phyloP scores from a whole-genome alignment of 139 green algal genomes.

The Micractinium conductrix region DNA sequence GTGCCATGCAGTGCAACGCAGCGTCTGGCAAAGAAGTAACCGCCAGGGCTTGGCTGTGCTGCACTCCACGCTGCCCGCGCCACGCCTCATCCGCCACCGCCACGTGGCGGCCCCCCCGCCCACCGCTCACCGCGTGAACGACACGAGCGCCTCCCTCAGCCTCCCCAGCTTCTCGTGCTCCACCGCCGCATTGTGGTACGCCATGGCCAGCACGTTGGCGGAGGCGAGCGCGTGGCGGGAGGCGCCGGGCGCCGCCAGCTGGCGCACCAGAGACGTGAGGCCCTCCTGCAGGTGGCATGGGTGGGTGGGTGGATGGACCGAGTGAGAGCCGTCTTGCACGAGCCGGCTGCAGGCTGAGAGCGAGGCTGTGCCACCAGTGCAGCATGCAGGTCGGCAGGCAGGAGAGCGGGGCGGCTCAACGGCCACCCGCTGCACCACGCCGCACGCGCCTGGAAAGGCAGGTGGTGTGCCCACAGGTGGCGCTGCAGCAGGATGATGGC shows the following conservation, averaged over 20 bases:
- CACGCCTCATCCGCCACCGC: too few relatives aligned
- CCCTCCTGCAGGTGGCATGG: background rate
- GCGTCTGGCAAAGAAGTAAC: too few relatives aligned
- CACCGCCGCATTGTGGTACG: constrained; percentile 51
- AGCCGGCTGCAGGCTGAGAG: background rate
- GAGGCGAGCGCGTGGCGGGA: background rate
- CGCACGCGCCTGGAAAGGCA: constrained; percentile 21
- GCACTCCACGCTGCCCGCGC: too few relatives aligned
- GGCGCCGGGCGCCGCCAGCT: background rate
- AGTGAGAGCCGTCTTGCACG: too few relatives aligned
- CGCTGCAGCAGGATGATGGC: constrained; percentile 48
- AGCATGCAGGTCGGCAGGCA: too few relatives aligned
- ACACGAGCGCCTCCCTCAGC: constrained; percentile 42
- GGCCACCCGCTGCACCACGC: background rate
- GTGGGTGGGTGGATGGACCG: background rate
- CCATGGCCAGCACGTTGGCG: constrained; percentile 50
- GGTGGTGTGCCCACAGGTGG: constrained; percentile 10
- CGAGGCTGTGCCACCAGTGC: too few relatives aligned
- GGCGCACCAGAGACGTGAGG: constrained; percentile 12
- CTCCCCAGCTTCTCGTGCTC: constrained; percentile 48
- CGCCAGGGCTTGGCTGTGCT: too few relatives aligned
- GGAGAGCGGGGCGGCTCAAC: background rate
- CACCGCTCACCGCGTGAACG: constrained; percentile 29
- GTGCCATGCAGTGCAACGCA: too few relatives aligned
- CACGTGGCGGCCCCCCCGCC: background rate